phyloP scores from a whole-genome alignment of 2,329 filamentous ascomycete genomes.

The Thelonectria blattea region DNA sequence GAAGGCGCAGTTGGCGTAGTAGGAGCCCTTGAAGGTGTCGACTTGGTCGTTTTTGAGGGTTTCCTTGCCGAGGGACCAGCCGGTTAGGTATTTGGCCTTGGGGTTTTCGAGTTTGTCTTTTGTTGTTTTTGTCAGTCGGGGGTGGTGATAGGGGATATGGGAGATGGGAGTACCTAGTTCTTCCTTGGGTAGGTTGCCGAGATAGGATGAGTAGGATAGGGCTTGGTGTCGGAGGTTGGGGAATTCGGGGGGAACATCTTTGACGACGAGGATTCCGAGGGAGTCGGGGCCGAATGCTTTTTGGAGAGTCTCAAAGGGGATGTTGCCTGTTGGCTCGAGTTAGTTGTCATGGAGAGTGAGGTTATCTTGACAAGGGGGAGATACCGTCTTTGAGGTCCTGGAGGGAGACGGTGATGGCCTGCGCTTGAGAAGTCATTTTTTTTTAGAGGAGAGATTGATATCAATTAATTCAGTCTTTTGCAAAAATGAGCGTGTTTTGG shows the following conservation, averaged over 20 bases:
- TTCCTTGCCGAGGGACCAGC: slow-evolving; percentile 85
- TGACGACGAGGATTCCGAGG: slow-evolving; percentile 91
- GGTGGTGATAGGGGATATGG: no score
- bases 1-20: slow-evolving; percentile 84
- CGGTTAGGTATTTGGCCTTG: slow-evolving; percentile 68
- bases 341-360: slow-evolving; percentile 22
- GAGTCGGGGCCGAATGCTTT: slow-evolving; percentile 89
- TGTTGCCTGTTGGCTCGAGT: slow-evolving; percentile 56
- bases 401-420: slow-evolving; percentile 67
- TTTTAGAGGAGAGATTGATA: neutral
- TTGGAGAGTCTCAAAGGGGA: slow-evolving; percentile 72
- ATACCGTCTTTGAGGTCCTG: slow-evolving; percentile 64
- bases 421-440: slow-evolving; percentile 56
- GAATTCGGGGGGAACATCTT: slow-evolving; percentile 78
- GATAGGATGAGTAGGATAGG: slow-evolving; percentile 86
- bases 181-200: slow-evolving; percentile 76
- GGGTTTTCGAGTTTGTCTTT: slow-evolving; percentile 64
- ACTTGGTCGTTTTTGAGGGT: slow-evolving; percentile 78
- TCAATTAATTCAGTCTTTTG: neutral
- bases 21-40: slow-evolving; percentile 82
- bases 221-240: slow-evolving; percentile 72
- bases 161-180: slow-evolving; percentile 65
- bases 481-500: neutral
- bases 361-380: slow-evolving; percentile 1
- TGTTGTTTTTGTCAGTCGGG: no score